Percentiles rank a stretch among this genome's conserved stretches.
phyloP scores from a whole-genome alignment of 306 rosid species.

The Lathyrus aphaca region DNA sequence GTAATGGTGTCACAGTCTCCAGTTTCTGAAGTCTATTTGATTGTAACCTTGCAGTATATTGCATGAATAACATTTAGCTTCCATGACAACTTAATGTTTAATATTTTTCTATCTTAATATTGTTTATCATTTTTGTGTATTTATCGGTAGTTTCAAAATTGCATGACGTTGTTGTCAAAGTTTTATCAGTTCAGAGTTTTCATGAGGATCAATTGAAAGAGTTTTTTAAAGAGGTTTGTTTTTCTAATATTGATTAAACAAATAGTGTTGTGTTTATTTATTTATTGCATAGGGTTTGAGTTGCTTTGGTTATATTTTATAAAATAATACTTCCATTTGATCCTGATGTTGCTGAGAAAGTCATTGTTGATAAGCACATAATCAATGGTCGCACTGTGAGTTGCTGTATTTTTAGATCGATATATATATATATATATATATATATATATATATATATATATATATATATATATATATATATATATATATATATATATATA shows the following conservation, averaged over 20 bases:
- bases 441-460: no score
- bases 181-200: constrained; percentile 81
- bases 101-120: constrained; percentile 4
- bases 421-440: no score
- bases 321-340: no score
- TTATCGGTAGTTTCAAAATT: constrained; percentile 12
- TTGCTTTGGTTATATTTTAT: constrained; percentile 14
- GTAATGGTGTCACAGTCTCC: not conserved
- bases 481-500: no score
- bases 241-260: constrained; percentile 9
- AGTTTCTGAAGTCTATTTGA: constrained; percentile 7
- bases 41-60: not conserved
- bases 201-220: constrained; percentile 84
- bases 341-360: no score
- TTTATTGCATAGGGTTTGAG: constrained; percentile 6
- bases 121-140: not conserved
- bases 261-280: not conserved
- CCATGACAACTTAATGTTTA: constrained; percentile 9
- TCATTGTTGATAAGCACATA: no score
- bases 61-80: not conserved
- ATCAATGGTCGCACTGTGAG: no score
- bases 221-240: constrained; percentile 82
- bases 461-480: no score
- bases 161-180: constrained; percentile 98
- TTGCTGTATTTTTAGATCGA: no score